phyloP scores from a whole-genome alignment of 176 grass and related monocot species.

The Areca catechu region DNA sequence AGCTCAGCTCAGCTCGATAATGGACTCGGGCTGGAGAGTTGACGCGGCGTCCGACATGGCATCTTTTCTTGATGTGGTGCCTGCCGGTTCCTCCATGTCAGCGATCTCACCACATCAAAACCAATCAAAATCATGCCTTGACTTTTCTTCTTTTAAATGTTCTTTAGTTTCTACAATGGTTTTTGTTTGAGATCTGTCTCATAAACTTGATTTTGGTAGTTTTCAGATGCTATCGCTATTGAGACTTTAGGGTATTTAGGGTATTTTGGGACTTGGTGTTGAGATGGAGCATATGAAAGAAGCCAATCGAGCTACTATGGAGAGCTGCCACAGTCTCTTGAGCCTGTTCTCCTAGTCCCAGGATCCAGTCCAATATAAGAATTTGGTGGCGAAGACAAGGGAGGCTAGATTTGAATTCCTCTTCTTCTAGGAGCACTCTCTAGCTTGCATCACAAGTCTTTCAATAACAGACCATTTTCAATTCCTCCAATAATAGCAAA shows the following conservation, averaged over 20 bases:
- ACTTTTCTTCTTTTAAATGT: constrained; percentile 12
- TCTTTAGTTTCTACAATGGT: neutral
- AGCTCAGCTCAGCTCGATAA: too few species aligned
- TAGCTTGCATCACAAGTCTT: constrained; percentile 13
- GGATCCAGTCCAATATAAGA: constrained; percentile 40
- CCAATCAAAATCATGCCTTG: neutral
- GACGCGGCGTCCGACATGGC: too few species aligned
- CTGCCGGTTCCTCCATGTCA: too few species aligned
- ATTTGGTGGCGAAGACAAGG: constrained; percentile 41
- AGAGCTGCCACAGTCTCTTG: constrained; percentile 67
- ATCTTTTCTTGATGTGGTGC: too few species aligned
- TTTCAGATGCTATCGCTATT: constrained; percentile 31
- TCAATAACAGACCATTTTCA: constrained; percentile 43
- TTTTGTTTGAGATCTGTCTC: too few species aligned
- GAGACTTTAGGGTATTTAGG: constrained; percentile 12
- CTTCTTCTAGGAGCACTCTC: neutral
- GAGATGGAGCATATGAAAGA: constrained; percentile 69
- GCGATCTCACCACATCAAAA: too few species aligned
- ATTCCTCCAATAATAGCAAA: constrained; percentile 41
- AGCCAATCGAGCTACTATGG: constrained; percentile 65
- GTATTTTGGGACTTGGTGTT: constrained; percentile 1
- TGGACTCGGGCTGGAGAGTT: too few species aligned
- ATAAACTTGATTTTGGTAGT: neutral
- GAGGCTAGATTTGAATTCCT: constrained; percentile 16
- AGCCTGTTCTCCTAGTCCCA: constrained; percentile 45